Conservation (phyloP, 176 grass and related monocot species). For the Paspalum notatum region DNA sequence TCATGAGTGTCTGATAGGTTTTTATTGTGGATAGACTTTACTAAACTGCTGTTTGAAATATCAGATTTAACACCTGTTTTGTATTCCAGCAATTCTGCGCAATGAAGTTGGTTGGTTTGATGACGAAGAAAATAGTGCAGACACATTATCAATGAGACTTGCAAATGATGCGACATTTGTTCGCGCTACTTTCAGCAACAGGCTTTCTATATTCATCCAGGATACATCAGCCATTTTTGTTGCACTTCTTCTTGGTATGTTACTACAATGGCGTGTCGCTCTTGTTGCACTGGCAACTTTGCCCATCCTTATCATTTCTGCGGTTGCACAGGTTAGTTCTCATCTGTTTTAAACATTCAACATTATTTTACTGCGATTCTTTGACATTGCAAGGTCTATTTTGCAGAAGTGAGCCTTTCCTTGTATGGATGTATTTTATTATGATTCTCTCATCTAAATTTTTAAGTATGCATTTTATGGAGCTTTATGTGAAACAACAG, state of each 20-base stretch:
- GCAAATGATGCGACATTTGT: conserved; percentile 98
- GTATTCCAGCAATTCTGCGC: conserved; percentile 77
- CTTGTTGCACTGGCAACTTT: conserved; percentile 87
- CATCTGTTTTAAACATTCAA: conserved; percentile 3
- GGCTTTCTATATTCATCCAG: conserved; percentile 94
- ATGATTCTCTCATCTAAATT: not conserved
- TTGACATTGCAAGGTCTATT: not conserved
- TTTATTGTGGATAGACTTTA: conserved; percentile 24
- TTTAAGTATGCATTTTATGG: not conserved
- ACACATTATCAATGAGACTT: conserved; percentile 88
- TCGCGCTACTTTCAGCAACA: conserved; percentile 95
- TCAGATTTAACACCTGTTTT: conserved; percentile 30
- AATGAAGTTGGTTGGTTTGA: conserved; percentile 99
- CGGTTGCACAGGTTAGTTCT: conserved; percentile 85
- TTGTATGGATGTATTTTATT: conserved; percentile 21
- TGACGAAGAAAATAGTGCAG: conserved; percentile 90
- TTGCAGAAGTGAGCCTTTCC: not conserved
- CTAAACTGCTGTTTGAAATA: conserved; percentile 8
- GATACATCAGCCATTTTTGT: conserved; percentile 86
- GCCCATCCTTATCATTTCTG: conserved; percentile 82
- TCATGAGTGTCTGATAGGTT: conserved; percentile 24
- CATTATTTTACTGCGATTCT: not conserved
- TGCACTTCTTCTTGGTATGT: conserved; percentile 89
- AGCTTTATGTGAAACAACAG: not conserved
- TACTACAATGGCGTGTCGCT: conserved; percentile 90